Percentiles rank a stretch among this genome's conserved stretches.
phyloP scores from a whole-genome alignment of 768 basidiomycete genomes.

The Leucosporidium creatinivorum region DNA sequence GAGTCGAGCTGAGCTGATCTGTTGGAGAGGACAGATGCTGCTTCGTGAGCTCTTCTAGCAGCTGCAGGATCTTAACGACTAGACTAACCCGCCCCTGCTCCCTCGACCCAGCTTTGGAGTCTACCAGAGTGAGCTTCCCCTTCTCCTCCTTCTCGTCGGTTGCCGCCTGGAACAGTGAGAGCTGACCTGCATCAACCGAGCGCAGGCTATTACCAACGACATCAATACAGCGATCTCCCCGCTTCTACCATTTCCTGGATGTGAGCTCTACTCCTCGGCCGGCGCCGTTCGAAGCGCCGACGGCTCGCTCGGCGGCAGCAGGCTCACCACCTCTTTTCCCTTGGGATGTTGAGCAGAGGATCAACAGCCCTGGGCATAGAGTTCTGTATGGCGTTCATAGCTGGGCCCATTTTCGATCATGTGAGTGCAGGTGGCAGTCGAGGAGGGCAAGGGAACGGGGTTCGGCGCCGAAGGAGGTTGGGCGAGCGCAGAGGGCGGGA shows the following conservation, averaged over 20 bases:
- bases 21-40: too few species aligned
- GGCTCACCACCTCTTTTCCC: neutral
- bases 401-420: neutral
- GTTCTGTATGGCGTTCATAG: neutral
- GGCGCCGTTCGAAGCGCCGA: too few species aligned
- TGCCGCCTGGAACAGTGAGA: neutral
- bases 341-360: neutral
- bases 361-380: neutral
- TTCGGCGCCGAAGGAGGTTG: too few species aligned
- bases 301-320: too few species aligned
- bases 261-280: neutral
- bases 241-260: neutral
- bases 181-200: neutral
- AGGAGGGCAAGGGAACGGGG: too few species aligned
- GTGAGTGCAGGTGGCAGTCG: too few species aligned
- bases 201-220: neutral
- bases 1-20: too few species aligned
- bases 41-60: too few species aligned
- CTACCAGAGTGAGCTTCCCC: neutral
- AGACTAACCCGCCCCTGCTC: too few species aligned
- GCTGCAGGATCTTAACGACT: too few species aligned
- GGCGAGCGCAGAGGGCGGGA: too few species aligned
- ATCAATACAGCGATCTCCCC: neutral
- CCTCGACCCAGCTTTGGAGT: neutral
- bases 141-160: neutral